These are phyloP conservation scores for Rhodomyrtus psidioides DNA, from an alignment of 441 rosid species.

Conservation along the genomic window DNA sequence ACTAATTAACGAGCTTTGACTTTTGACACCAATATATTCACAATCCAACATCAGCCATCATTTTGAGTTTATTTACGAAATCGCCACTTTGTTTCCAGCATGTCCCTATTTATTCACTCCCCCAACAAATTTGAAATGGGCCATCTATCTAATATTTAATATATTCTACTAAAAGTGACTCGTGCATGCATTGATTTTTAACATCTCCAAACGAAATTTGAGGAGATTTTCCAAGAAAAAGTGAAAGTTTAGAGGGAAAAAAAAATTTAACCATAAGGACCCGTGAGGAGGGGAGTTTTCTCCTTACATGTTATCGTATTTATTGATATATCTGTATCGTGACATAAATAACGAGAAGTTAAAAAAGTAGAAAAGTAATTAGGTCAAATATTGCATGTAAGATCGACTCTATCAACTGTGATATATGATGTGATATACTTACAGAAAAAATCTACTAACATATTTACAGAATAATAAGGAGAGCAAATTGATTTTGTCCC, in stretches of 20 bases:
- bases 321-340: neutral
- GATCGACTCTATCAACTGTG: neutral
- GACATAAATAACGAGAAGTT: neutral
- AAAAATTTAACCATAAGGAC: neutral
- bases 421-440: neutral
- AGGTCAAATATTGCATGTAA: neutral
- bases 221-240: neutral
- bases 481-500: neutral
- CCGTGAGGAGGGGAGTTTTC: neutral
- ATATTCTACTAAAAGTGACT: neutral
- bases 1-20: neutral
- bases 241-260: neutral
- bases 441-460: neutral
- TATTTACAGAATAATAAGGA: neutral
- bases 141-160: neutral
- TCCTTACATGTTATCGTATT: neutral
- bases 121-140: neutral
- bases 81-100: neutral
- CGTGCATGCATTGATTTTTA: neutral
- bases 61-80: neutral
- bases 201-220: neutral
- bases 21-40: neutral
- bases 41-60: neutral
- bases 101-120: neutral
- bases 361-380: neutral